A percentile compares a stretch with the other conserved stretches of the same genome.
These are phyloP conservation scores for Pluteus cervinus DNA, from an alignment of 768 basidiomycete genomes.

Conservation along the genomic window DNA sequence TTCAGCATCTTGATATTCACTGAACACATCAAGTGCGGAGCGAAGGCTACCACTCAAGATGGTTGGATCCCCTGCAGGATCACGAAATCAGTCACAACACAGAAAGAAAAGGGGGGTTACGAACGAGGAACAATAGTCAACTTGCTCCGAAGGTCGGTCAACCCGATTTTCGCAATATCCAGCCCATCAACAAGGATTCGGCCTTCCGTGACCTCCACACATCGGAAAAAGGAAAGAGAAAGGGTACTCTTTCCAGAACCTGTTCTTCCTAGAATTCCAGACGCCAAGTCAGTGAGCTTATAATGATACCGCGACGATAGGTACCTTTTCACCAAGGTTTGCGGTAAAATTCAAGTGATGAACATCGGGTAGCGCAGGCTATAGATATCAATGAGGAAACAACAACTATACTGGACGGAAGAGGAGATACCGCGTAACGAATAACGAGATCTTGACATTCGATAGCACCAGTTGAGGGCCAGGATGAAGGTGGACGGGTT, in stretches of 20 bases:
- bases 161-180: conserved; percentile 70
- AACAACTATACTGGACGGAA: conserved; percentile 17
- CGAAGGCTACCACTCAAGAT: conserved; percentile 80
- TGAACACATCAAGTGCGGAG: conserved; percentile 79
- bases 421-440: conserved; percentile 73
- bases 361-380: conserved; percentile 86
- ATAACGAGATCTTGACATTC: conserved; percentile 72
- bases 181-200: conserved; percentile 63
- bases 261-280: conserved; percentile 69
- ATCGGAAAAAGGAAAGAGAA: conserved; percentile 81
- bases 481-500: conserved; percentile 78
- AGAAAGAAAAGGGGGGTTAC: conserved; percentile 11
- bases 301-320: neutral
- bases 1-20: conserved; percentile 78
- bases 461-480: conserved; percentile 72
- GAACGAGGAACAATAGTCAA: conserved; percentile 69
- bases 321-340: conserved; percentile 68
- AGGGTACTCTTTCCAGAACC: conserved; percentile 78
- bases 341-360: conserved; percentile 75
- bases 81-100: conserved; percentile 47
- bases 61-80: conserved; percentile 74
- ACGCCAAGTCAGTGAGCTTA: conserved; percentile 29
- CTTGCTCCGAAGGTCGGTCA: conserved; percentile 68
- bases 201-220: conserved; percentile 75
- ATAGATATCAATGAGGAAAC: neutral